Evolutionary conservation across 768 basidiomycete genomes (phyloP), one percentile per base, ranked within the genome.

Genomic region (Tricholoma hemisulphureum): DNA sequence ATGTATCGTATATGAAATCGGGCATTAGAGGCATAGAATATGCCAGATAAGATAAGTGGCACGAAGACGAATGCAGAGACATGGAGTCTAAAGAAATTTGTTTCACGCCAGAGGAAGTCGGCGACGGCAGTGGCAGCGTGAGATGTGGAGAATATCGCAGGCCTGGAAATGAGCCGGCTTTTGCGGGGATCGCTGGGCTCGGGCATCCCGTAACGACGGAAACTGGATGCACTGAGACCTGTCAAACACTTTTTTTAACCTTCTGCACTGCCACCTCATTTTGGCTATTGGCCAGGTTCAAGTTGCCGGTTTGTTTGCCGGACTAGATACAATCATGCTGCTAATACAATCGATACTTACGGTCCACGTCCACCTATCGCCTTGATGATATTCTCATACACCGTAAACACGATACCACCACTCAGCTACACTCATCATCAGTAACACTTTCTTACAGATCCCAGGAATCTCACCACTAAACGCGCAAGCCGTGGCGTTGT

Each of bases 341-440:
- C 41, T 43, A 43, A 43, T 21, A 10, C 35, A 3, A n/a, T 41
- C 21, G 26, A 41, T 2, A 5, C 28, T 45, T 37, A 56, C 13
- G 41, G 29, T 20, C 11, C 31, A 21, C 59, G 58, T 23, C 65
- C 63, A 14, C 73, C 71, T 35, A 77, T 70, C 9, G 80, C 46
- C 57, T 74, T 77, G 61, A 93, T 90, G 14, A 92, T 73, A 50
- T 90, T 86, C 67, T 98, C 95, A 70, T 96, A 97, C 1, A 94
- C 81, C 1, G 92, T 93, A 69, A 98, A 97, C 20, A 91, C 88
- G 60, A 98, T 93, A 2, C 95, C 95, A 11, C 95, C 95, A 61
- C 89, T 91, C 77, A 96, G 69, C 94, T 96, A 62, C 18, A 41
- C 51, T 28, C 26, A 37, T 51, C 54, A 45, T 26, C 24, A 60